Evolutionary conservation across 2,329 filamentous ascomycete species (phyloP).

Genomic region (Bretziella fagacearum): DNA sequence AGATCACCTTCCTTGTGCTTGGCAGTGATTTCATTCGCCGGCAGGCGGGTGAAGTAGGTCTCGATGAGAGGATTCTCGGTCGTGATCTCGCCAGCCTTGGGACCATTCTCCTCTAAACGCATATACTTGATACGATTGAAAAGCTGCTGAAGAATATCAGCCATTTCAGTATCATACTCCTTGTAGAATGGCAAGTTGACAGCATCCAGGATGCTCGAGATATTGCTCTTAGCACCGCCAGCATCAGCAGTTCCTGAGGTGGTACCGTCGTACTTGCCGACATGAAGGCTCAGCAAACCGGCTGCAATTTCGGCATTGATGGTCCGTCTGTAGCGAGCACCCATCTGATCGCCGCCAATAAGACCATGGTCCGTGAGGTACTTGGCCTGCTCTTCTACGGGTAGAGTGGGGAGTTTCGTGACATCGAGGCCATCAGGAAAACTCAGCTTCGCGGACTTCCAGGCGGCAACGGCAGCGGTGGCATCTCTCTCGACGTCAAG

Average conservation of each 20-base stretch:
- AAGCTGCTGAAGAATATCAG: constrained; percentile 73
- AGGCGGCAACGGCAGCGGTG: constrained; percentile 51
- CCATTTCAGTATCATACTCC: constrained; percentile 74
- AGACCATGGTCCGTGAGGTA: constrained; percentile 56
- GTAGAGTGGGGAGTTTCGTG: constrained; percentile 16
- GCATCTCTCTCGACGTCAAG: constrained; percentile 61
- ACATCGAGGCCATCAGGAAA: constrained; percentile 29
- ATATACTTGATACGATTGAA: constrained; percentile 93
- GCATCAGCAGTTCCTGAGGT: constrained; percentile 28
- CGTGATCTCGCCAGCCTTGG: constrained; percentile 66
- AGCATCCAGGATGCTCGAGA: constrained; percentile 55
- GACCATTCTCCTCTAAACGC: constrained; percentile 80
- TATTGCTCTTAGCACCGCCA: constrained; percentile 29
- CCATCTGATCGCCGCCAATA: constrained; percentile 53
- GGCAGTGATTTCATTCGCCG: constrained; percentile 58
- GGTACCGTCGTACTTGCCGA: constrained; percentile 33
- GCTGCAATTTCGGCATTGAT: constrained; percentile 56
- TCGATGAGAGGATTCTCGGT: constrained; percentile 70
- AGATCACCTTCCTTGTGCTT: constrained; percentile 61
- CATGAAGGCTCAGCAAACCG: constrained; percentile 19
- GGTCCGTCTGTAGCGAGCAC: constrained; percentile 58
- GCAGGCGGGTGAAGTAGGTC: constrained; percentile 83
- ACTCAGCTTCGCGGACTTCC: constrained; percentile 44
- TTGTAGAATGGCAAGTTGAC: constrained; percentile 78
- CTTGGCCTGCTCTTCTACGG: constrained; percentile 31